Evolutionary conservation across 805 yeast genomes (phyloP).

Genomic region (Starmerella scarabaei): DNA sequence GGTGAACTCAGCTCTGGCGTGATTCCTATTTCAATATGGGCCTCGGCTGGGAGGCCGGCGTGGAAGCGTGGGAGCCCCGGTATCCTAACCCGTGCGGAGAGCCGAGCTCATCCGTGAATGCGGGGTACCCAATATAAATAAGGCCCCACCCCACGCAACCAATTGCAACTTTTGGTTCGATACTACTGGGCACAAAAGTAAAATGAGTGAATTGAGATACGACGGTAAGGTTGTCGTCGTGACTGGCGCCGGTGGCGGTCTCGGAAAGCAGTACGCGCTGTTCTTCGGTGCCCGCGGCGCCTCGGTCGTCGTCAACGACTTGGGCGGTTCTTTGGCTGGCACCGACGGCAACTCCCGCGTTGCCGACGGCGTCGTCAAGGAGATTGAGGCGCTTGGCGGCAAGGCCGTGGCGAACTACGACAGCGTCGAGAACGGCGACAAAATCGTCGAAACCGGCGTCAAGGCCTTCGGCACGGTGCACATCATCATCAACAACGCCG

Average conservation of each 20-base stretch:
- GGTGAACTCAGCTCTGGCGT: too few relatives aligned
- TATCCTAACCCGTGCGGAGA: too few relatives aligned
- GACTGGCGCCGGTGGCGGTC: conserved; percentile 97
- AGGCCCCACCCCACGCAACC: too few relatives aligned
- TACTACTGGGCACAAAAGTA: too few relatives aligned
- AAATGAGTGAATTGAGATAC: conserved; percentile 33
- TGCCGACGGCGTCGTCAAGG: conserved; percentile 82
- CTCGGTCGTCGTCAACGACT: conserved; percentile 85
- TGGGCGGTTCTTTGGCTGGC: conserved; percentile 75
- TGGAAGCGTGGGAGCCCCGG: too few relatives aligned
- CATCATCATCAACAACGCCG: conserved; percentile 84
- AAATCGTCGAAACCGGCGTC: conserved; percentile 74
- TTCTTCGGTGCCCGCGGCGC: conserved; percentile 87
- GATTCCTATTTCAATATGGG: too few relatives aligned
- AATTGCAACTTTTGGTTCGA: too few relatives aligned
- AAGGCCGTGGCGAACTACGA: conserved; percentile 88
- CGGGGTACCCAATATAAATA: too few relatives aligned
- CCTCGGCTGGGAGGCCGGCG: too few relatives aligned
- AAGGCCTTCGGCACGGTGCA: conserved; percentile 81
- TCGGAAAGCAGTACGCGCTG: conserved; percentile 78
- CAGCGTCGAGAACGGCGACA: conserved; percentile 74
- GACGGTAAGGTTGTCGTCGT: conserved; percentile 81
- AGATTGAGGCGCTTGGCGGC: conserved; percentile 65
- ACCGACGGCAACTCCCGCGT: conserved; percentile 49
- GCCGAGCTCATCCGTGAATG: too few relatives aligned